phyloP scores from a whole-genome alignment of 2,329 filamentous ascomycete species.

The Aspergillus sp. region DNA sequence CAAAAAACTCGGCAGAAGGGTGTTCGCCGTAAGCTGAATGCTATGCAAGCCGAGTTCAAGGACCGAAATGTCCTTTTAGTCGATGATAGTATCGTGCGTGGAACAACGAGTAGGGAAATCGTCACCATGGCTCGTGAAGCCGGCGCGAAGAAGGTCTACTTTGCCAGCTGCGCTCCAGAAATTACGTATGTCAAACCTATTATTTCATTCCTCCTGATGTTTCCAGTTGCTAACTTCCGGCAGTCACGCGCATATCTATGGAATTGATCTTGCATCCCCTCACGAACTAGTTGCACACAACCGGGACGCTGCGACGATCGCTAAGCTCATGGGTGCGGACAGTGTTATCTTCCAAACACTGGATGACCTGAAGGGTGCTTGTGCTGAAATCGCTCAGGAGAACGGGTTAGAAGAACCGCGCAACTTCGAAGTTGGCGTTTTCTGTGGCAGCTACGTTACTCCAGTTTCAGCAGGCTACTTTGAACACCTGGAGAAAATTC shows the following conservation, averaged over 20 bases:
- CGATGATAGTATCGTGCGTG: slow-evolving; percentile 86
- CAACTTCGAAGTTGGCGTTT: slow-evolving; percentile 87
- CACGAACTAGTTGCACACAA: slow-evolving; percentile 71
- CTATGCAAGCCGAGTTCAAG: slow-evolving; percentile 81
- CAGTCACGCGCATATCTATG: slow-evolving; percentile 80
- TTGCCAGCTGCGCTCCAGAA: slow-evolving; percentile 77
- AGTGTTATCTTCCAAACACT: slow-evolving; percentile 76
- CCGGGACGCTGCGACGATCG: slow-evolving; percentile 61
- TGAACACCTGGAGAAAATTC: slow-evolving; percentile 69
- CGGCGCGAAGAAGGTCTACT: slow-evolving; percentile 77
- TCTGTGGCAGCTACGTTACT: slow-evolving; percentile 84
- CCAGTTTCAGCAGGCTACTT: slow-evolving; percentile 79
- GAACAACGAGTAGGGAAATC: slow-evolving; percentile 77
- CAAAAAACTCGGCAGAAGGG: slow-evolving; percentile 80
- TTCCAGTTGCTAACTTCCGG: slow-evolving; percentile 7
- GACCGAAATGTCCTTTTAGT: slow-evolving; percentile 79
- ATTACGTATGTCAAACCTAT: slow-evolving; percentile 56
- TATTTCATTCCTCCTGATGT: background rate
- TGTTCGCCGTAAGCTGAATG: slow-evolving; percentile 84
- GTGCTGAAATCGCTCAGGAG: slow-evolving; percentile 64
- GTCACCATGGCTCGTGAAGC: slow-evolving; percentile 82
- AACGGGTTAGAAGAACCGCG: slow-evolving; percentile 54
- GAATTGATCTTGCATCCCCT: slow-evolving; percentile 72
- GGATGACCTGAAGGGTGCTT: slow-evolving; percentile 76
- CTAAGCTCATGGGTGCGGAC: slow-evolving; percentile 69